phyloP scores from a whole-genome alignment of 495 filamentous ascomycete genomes.

The Podospora conica region DNA sequence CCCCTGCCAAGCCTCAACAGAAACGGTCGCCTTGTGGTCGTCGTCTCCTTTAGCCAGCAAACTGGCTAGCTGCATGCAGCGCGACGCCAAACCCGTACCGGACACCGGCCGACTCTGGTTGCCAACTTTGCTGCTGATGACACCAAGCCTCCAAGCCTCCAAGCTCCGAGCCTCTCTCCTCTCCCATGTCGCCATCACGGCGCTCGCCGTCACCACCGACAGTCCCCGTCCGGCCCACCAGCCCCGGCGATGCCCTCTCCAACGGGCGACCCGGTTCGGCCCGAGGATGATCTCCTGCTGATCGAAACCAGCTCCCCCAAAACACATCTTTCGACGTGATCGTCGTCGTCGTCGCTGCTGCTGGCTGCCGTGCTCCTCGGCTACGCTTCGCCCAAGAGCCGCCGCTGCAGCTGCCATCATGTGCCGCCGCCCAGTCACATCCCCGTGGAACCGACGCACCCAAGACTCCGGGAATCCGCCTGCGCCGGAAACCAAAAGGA shows the following conservation, averaged over 20 bases:
- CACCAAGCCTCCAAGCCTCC: not conserved
- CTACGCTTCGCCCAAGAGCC: not conserved
- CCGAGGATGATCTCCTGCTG: not conserved
- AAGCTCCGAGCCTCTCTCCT: not conserved
- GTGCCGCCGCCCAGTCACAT: not conserved
- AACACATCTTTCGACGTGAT: not conserved
- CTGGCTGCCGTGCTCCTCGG: not conserved
- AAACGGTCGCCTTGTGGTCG: too few relatives aligned
- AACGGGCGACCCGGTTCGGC: slow-evolving; percentile 4
- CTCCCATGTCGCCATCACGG: not conserved
- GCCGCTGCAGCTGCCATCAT: not conserved
- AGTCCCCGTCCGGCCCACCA: not conserved
- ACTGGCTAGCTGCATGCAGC: not conserved
- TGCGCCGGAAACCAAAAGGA: not conserved
- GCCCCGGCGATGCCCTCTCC: not conserved
- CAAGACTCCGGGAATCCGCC: not conserved
- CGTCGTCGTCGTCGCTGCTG: not conserved
- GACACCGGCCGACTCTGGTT: not conserved
- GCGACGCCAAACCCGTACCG: not conserved
- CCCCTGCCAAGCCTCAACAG: not conserved
- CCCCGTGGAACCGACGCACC: not conserved
- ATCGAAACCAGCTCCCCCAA: not conserved
- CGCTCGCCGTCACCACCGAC: not conserved
- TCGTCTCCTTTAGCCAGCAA: not conserved
- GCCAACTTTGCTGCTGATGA: not conserved